These are phyloP conservation scores for Scheffersomyces amazonensis DNA, from an alignment of 805 yeast species.

Conservation along the genomic window DNA sequence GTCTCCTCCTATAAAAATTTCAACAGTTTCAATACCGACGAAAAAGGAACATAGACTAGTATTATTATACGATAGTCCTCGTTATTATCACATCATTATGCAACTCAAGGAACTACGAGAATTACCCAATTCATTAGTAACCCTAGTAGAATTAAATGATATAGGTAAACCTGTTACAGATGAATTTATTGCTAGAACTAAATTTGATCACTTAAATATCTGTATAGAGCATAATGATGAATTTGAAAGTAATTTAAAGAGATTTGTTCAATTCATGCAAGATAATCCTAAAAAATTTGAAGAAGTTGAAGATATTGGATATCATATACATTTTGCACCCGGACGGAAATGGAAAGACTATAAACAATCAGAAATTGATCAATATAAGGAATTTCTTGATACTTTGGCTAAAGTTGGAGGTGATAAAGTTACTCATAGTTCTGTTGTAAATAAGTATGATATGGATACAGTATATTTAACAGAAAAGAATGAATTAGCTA, in stretches of 20 bases:
- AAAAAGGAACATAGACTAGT: conserved; percentile 10
- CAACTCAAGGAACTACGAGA: conserved; percentile 22
- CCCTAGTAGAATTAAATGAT: conserved; percentile 17
- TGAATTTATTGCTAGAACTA: conserved; percentile 8
- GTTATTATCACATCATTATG: conserved; percentile 22
- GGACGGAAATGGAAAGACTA: conserved; percentile 31
- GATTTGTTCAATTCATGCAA: conserved; percentile 18
- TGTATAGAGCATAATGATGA: conserved; percentile 30
- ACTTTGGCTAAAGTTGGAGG: conserved; percentile 19
- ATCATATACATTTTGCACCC: conserved; percentile 34
- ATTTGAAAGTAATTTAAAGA: conserved; percentile 21
- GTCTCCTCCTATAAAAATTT: neutral
- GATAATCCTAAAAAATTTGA: conserved; percentile 12
- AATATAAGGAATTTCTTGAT: conserved; percentile 22
- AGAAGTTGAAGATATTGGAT: conserved; percentile 20
- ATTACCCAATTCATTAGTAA: conserved; percentile 12
- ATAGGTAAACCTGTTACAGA: conserved; percentile 9
- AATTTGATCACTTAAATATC: conserved; percentile 21
- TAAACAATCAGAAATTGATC: conserved; percentile 17
- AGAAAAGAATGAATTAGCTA: conserved; percentile 28
- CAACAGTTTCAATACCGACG: conserved; percentile 1
- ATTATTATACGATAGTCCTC: conserved; percentile 24
- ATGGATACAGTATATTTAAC: conserved; percentile 30
- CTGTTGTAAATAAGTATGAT: conserved; percentile 37
- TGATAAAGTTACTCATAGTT: conserved; percentile 32